Percentiles rank a stretch among this genome's conserved stretches.
Conservation (phyloP, 1,284 basidiomycete genomes). For the Inonotus hispidus region DNA sequence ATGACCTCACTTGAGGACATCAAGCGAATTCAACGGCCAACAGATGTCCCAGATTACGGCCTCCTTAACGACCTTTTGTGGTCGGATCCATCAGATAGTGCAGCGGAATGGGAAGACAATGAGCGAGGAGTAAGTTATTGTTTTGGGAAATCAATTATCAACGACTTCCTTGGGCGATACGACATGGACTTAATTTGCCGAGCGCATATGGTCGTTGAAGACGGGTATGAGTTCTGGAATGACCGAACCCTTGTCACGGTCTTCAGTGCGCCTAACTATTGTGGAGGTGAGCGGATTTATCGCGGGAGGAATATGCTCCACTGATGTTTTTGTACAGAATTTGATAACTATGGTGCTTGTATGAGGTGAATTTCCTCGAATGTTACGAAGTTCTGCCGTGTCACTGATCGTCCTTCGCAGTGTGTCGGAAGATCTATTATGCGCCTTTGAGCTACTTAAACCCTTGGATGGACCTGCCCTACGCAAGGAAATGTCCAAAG, state of each 20-base stretch:
- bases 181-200: constrained; percentile 99
- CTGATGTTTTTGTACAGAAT: constrained; percentile 50
- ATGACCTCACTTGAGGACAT: constrained; percentile 99
- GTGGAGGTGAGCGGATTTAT: constrained; percentile 69
- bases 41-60: constrained; percentile 99
- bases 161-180: constrained; percentile 87
- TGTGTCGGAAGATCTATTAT: constrained; percentile 95
- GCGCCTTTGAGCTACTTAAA: constrained; percentile 96
- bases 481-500: constrained; percentile 99
- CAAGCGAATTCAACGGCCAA: constrained; percentile 94
- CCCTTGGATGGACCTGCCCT: constrained; percentile 92
- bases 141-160: constrained; percentile 97
- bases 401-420: constrained; percentile 35
- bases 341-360: constrained; percentile 97
- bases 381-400: constrained; percentile 20
- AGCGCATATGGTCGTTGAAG: constrained; percentile 99
- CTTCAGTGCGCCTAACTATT: constrained; percentile 97
- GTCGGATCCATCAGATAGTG: constrained; percentile 98
- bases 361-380: constrained; percentile 58
- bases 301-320: constrained; percentile 16
- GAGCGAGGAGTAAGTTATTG: constrained; percentile 99
- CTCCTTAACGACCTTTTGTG: constrained; percentile 96
- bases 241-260: constrained; percentile 97
- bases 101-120: constrained; percentile 99
- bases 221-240: constrained; percentile 99